Evolutionary conservation across 495 filamentous ascomycete genomes (phyloP).

Genomic region (Tuber umbilicatum): DNA sequence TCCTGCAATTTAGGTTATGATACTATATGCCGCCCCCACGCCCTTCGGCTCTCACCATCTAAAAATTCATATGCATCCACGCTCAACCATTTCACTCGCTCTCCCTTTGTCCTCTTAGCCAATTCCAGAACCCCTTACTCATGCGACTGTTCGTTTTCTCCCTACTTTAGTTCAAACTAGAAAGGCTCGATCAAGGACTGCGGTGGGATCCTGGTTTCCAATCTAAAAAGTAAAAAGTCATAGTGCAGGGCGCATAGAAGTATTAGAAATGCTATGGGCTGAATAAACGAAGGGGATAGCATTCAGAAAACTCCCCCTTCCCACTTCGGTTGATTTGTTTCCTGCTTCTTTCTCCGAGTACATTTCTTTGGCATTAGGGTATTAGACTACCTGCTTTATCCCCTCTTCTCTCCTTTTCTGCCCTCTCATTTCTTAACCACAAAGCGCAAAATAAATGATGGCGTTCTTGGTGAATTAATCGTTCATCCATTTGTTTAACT

Average conservation of each 20-base stretch:
- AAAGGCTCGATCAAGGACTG: neutral
- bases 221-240: neutral
- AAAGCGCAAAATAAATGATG: constrained; percentile 18
- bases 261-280: neutral
- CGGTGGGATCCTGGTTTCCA: neutral
- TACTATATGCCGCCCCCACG: too few species aligned
- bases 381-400: neutral
- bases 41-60: too few species aligned
- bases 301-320: neutral
- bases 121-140: too few species aligned
- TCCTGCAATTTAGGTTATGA: too few species aligned
- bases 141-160: too few species aligned
- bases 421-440: constrained; percentile 24
- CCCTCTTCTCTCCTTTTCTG: constrained; percentile 3
- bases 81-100: too few species aligned
- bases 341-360: neutral
- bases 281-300: neutral
- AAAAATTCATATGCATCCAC: too few species aligned
- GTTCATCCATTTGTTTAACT: constrained; percentile 18
- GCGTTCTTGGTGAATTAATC: constrained; percentile 14
- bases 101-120: too few species aligned
- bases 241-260: neutral
- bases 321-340: neutral
- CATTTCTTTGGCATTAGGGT: neutral
- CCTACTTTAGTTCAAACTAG: constrained; percentile 16